Base-by-base conservation (phyloP, 2,329 filamentous ascomycete genomes). In the Penicillium sp. region DNA sequence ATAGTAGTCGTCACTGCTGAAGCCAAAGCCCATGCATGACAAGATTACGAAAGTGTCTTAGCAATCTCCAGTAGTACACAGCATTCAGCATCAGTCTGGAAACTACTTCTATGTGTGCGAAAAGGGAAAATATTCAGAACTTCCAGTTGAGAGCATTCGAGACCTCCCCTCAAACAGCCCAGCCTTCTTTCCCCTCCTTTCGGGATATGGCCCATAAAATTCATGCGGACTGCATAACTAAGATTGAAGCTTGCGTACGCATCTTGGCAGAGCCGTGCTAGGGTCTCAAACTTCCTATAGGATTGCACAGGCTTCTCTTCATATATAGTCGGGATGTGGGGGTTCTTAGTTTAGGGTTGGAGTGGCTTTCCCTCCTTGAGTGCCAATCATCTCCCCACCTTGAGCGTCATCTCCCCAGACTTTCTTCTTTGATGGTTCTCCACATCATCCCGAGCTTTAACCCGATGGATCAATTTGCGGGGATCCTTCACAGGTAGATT, bases 321-420 rank as follows among this genome's bases (percentile, higher is more conserved):
- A 18, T 45, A 26, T 26, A 44, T 33, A 41, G 43, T 59, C 54
- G 56, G 56, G 51, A 59, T 59, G 56, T 59, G 51, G 56, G 43
- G 56, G 46, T 12, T 12, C 20, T 48, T 14, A 18, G 14, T 26
- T 27, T 35, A 23, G 25, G 8, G 42, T n/a, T 45, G 23, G 40
- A 45, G 55, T 53, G 55, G 55, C 45, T 53, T 14, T 40, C 3
- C 49, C 51, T 48, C 45, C 15, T 23, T 23, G 18, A 40, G 14
- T 26, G 25, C 8, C 31, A 47, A 40, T 18, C 18, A n/a, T 11
- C 2, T 48, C 27, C 18, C 35, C 3, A 33, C 37, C 14, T 44
- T 26, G 23, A 49, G 22, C 48, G 31, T 27, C 20, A 23, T 35
- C 31, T 43, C 56, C 22, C 50, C 40, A 29, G 46, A 48, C 27